phyloP scores from a whole-genome alignment of 495 filamentous ascomycete genomes.

The Corynascus novoguineensis region DNA sequence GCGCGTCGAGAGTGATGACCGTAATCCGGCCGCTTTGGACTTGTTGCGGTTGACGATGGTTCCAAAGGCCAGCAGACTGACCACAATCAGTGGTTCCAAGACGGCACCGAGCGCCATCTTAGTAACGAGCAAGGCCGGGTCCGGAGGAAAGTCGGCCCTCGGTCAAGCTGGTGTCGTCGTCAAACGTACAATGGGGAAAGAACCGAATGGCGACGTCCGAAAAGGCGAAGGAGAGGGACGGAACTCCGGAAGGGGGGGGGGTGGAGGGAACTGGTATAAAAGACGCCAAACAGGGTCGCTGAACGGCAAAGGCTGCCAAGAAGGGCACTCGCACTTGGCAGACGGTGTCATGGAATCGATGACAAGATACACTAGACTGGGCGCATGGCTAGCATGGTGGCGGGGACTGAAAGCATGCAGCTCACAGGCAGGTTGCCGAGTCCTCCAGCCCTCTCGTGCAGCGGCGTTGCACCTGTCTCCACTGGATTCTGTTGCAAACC shows the following conservation, averaged over 20 bases:
- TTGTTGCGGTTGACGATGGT: constrained; percentile 35
- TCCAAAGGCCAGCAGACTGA: constrained; percentile 28
- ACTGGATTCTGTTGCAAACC: no score
- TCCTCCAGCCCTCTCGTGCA: no score
- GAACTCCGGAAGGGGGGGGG: no score
- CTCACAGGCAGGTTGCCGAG: neutral
- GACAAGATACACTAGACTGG: no score
- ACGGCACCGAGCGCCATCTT: constrained; percentile 34
- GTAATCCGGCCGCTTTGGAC: neutral
- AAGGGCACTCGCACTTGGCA: neutral
- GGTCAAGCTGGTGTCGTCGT: neutral
- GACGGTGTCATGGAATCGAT: neutral
- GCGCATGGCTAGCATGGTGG: no score
- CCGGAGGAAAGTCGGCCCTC: no score
- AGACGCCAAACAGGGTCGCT: neutral
- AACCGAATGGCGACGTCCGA: neutral
- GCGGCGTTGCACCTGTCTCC: neutral
- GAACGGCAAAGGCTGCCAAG: neutral
- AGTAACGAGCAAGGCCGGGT: neutral
- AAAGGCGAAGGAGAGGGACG: neutral
- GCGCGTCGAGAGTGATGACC: constrained; percentile 2
- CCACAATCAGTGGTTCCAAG: constrained; percentile 31
- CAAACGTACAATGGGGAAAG: neutral
- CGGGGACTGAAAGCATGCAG: neutral
- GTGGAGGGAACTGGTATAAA: no score